phyloP scores from a whole-genome alignment of 148 eudicot genomes.

The Diospyros lotus region DNA sequence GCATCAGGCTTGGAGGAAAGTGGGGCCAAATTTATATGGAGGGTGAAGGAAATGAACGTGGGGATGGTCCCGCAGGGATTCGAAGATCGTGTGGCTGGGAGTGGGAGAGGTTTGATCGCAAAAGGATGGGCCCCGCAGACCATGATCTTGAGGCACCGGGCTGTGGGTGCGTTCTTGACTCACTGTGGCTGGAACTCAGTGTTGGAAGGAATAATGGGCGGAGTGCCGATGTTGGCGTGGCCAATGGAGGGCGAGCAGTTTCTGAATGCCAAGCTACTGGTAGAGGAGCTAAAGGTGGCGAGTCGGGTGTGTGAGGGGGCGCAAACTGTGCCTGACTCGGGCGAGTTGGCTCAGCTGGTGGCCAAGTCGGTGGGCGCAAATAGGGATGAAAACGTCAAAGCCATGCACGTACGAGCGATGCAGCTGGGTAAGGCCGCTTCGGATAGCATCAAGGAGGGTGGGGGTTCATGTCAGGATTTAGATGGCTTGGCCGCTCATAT shows the following conservation, averaged over 20 bases:
- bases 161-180: slow-evolving; percentile 60
- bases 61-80: slow-evolving; percentile 25
- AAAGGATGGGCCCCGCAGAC: slow-evolving; percentile 70
- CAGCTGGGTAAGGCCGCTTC: background rate
- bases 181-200: slow-evolving; percentile 87
- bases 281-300: slow-evolving; percentile 43
- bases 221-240: slow-evolving; percentile 62
- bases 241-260: slow-evolving; percentile 71
- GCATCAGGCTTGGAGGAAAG: slow-evolving; percentile 46
- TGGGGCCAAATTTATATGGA: slow-evolving; percentile 50
- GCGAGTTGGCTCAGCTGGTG: slow-evolving; percentile 35
- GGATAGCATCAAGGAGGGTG: background rate
- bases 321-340: slow-evolving; percentile 43
- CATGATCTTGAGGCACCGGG: slow-evolving; percentile 49
- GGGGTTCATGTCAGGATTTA: slow-evolving; percentile 10
- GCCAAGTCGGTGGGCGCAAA: slow-evolving; percentile 29
- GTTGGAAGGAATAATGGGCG: slow-evolving; percentile 52
- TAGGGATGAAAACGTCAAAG: background rate
- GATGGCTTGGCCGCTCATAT: background rate
- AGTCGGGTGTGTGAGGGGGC: slow-evolving; percentile 35
- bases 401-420: background rate
- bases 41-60: slow-evolving; percentile 23
- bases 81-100: slow-evolving; percentile 29
- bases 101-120: slow-evolving; percentile 28
- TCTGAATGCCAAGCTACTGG: slow-evolving; percentile 43